These are phyloP conservation scores for Microcyclospora pomicola DNA, from an alignment of 2,329 filamentous ascomycete genomes.

Conservation along the genomic window DNA sequence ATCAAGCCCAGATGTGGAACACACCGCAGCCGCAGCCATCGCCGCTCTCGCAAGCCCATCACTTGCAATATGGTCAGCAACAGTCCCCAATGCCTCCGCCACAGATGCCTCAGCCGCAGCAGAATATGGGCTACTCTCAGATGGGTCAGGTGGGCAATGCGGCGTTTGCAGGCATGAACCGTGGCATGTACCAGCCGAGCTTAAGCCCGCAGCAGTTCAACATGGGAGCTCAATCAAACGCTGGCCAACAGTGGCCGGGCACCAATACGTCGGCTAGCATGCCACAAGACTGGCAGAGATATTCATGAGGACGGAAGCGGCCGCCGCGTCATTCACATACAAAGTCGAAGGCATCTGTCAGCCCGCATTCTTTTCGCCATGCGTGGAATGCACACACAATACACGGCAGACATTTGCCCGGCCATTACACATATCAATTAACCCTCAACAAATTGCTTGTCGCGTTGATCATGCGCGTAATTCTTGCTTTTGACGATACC, in stretches of 20 bases:
- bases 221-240: constrained; percentile 20
- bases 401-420: too few species aligned
- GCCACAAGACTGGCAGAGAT: constrained; percentile 14
- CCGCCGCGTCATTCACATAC: too few species aligned
- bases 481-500: too few species aligned
- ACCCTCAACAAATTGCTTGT: too few species aligned
- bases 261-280: constrained; percentile 25
- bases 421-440: too few species aligned
- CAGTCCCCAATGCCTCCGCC: constrained; percentile 37
- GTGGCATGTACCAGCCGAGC: constrained; percentile 36
- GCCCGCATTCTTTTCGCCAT: too few species aligned
- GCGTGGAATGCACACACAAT: too few species aligned
- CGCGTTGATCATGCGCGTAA: too few species aligned
- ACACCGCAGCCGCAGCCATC: constrained; percentile 35
- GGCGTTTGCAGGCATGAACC: constrained; percentile 32
- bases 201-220: constrained; percentile 30
- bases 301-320: constrained; percentile 2
- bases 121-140: constrained; percentile 31
- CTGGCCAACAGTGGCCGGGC: constrained; percentile 36
- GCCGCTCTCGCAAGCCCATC: constrained; percentile 32
- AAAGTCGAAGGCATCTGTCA: too few species aligned
- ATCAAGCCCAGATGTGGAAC: constrained; percentile 37
- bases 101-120: constrained; percentile 30
- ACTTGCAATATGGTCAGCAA: constrained; percentile 33
- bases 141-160: constrained; percentile 33